Evolutionary conservation across 1,284 basidiomycete species (phyloP).

Genomic region (Phaffia rhodozyma): DNA sequence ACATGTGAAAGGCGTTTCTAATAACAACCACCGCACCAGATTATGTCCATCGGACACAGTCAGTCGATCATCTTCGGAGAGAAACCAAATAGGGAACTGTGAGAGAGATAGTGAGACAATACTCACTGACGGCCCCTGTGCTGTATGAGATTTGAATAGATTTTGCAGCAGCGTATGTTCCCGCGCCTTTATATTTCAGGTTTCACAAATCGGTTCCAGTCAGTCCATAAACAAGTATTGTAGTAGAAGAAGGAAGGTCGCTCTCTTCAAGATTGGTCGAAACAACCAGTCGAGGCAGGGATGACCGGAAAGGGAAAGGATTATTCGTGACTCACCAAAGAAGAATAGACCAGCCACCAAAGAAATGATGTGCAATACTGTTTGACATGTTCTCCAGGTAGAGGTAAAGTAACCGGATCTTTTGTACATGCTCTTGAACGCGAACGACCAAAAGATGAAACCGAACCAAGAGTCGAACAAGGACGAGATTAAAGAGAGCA

Average conservation of each 20-base stretch:
- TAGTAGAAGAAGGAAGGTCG: not conserved
- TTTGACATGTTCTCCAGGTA: conserved; percentile 12
- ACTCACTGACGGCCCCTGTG: too few relatives aligned
- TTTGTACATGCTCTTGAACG: conserved; percentile 15
- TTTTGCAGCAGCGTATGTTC: conserved; percentile 37
- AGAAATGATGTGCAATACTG: conserved; percentile 35
- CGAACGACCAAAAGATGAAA: conserved; percentile 38
- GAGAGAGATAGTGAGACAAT: not conserved
- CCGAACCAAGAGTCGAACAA: conserved; percentile 25
- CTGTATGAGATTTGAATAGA: conserved; percentile 38
- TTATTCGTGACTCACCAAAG: conserved; percentile 14
- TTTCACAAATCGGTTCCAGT: too few relatives aligned
- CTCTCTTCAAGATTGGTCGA: not conserved
- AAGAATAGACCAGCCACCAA: conserved; percentile 31
- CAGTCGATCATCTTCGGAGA: not conserved
- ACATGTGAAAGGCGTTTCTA: conserved; percentile 5
- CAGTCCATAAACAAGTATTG: too few relatives aligned
- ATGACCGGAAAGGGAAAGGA: too few relatives aligned
- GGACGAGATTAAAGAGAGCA: conserved; percentile 35
- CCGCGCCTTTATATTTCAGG: not conserved
- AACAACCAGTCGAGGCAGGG: too few relatives aligned
- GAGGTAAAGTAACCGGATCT: not conserved
- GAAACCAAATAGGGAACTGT: not conserved
- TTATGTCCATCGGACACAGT: not conserved
- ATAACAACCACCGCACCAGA: not conserved